phyloP scores from a whole-genome alignment of 2,329 filamentous ascomycete species.

The Pseudonectria buxi region DNA sequence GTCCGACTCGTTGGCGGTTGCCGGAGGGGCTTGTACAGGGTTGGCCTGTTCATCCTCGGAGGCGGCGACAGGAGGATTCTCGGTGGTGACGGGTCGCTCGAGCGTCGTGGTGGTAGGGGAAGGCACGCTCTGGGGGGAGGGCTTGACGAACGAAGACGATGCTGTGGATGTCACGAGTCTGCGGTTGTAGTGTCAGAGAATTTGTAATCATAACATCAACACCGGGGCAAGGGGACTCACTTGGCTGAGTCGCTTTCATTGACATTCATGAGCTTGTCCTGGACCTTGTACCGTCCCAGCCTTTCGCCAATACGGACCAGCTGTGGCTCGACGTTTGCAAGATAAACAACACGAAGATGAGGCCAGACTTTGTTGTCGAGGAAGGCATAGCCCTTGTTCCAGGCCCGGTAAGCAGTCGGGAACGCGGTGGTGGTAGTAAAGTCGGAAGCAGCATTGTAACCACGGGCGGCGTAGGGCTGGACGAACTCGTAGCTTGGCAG shows the following conservation, averaged over 20 bases:
- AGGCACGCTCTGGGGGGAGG: constrained; percentile 24
- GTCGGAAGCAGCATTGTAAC: constrained; percentile 58
- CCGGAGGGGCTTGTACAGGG: constrained; percentile 38
- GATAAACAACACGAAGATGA: constrained; percentile 70
- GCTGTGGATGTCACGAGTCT: constrained; percentile 19
- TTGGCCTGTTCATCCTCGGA: constrained; percentile 13
- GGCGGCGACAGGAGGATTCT: constrained; percentile 7
- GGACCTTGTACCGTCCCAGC: constrained; percentile 63
- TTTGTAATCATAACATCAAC: background rate
- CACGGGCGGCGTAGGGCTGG: constrained; percentile 64
- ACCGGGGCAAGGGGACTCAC: constrained; percentile 1
- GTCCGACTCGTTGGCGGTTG: constrained; percentile 44
- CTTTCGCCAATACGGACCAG: constrained; percentile 86
- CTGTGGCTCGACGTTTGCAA: constrained; percentile 92
- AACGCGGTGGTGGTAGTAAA: constrained; percentile 65
- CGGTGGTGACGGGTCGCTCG: constrained; percentile 8
- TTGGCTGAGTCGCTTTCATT: constrained; percentile 10
- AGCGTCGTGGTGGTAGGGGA: constrained; percentile 28
- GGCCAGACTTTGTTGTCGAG: constrained; percentile 75
- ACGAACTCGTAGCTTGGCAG: constrained; percentile 70
- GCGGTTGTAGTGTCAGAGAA: constrained; percentile 4
- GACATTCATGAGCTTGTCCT: constrained; percentile 31
- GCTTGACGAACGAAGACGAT: constrained; percentile 29
- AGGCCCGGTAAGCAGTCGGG: constrained; percentile 65
- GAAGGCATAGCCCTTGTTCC: constrained; percentile 63